Percentiles rank a stretch among this genome's conserved stretches.
phyloP scores from a whole-genome alignment of 1,284 basidiomycete genomes.

The Phlebopus sp. region DNA sequence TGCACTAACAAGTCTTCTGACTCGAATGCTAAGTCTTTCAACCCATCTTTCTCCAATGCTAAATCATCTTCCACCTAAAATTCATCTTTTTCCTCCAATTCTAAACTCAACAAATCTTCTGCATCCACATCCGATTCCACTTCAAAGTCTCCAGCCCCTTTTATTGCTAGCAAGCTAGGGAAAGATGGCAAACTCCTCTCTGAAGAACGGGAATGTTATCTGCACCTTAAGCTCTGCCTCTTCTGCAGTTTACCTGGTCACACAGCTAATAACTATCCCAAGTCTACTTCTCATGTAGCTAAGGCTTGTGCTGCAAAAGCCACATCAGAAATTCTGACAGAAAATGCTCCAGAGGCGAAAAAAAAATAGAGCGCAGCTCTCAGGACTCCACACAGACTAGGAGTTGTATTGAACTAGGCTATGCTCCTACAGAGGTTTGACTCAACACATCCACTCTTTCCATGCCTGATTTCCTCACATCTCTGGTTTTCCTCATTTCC shows the following conservation, averaged over 20 bases:
- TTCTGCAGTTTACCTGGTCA: slow-evolving; percentile 15
- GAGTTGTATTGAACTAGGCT: neutral
- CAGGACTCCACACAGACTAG: neutral
- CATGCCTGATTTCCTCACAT: neutral
- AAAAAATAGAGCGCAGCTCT: slow-evolving; percentile 8
- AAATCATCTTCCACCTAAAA: too few relatives aligned
- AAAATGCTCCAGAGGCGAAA: slow-evolving; percentile 1
- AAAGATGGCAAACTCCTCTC: slow-evolving; percentile 2
- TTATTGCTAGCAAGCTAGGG: neutral
- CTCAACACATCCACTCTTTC: slow-evolving; percentile 6
- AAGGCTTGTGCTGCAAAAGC: neutral
- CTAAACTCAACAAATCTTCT: neutral
- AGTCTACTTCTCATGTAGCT: neutral
- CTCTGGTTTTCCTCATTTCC: neutral
- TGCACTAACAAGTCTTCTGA: too few relatives aligned
- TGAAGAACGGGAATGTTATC: slow-evolving; percentile 6
- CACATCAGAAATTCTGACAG: too few relatives aligned
- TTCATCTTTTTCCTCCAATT: too few relatives aligned
- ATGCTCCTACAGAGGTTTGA: neutral
- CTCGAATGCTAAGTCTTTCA: too few relatives aligned
- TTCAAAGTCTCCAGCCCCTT: neutral
- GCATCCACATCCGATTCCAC: neutral
- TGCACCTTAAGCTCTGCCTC: slow-evolving; percentile 17
- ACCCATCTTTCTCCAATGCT: too few relatives aligned
- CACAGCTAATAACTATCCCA: slow-evolving; percentile 9